Conservation (phyloP, 2,329 filamentous ascomycete species). For the Penicillium sp. region DNA sequence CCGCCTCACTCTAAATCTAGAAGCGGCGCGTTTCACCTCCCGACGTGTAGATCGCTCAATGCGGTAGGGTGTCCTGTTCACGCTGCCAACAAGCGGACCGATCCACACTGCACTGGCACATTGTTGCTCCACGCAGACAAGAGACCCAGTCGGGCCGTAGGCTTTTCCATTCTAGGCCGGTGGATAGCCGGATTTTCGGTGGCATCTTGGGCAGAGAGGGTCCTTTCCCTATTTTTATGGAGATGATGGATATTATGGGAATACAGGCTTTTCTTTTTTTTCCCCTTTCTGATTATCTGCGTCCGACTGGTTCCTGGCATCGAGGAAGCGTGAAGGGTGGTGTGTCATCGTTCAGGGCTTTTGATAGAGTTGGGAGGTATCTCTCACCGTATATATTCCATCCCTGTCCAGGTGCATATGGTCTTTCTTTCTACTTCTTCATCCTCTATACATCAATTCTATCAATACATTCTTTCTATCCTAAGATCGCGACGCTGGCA, state of each 20-base stretch:
- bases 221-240: conserved; percentile 4
- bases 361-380: conserved; percentile 12
- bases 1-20: not conserved
- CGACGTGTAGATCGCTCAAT: conserved; percentile 20
- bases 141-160: conserved; percentile 9
- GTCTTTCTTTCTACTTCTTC: not conserved
- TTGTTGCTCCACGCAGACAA: not conserved
- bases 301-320: conserved; percentile 19
- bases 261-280: conserved; percentile 1
- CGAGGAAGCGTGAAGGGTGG: conserved; percentile 2
- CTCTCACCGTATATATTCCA: conserved; percentile 23
- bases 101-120: not conserved
- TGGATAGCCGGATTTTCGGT: conserved; percentile 7
- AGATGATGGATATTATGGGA: not conserved
- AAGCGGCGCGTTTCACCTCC: conserved; percentile 19
- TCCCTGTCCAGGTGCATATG: conserved; percentile 5
- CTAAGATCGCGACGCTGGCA: conserved; percentile 9
- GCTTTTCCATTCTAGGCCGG: conserved; percentile 15
- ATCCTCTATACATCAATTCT: not conserved
- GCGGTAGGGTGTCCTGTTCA: conserved; percentile 10
- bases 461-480: not conserved
- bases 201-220: conserved; percentile 2
- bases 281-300: conserved; percentile 7
- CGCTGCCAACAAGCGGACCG: not conserved
- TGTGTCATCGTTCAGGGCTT: conserved; percentile 20